Evolutionary conservation across 352 stramenopile genomes (phyloP), one percentile per base, ranked within the genome.

Genomic region (Elongisporangium anandrum): DNA sequence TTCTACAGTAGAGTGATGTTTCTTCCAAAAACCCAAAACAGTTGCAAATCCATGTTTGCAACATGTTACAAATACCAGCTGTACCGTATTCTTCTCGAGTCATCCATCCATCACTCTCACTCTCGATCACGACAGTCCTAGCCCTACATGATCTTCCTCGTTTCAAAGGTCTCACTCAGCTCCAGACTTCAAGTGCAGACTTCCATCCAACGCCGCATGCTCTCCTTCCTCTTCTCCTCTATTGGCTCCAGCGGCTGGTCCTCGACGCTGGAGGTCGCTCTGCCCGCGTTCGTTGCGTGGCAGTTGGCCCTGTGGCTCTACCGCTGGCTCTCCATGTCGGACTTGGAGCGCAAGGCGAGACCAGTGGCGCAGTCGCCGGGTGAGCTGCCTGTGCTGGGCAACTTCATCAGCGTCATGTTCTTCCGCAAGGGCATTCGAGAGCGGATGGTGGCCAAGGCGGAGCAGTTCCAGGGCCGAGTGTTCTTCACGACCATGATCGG

Each of bases 321-420:
- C 9, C 29, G 29, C 9, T 41, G 29, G 29, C 29, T 41, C 1
- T 4, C 29, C 29, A 41, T 41, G 29, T 41, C 29, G 29, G 29
- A 41, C 29, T 13, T 41, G 29, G 29, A 41, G 29, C 29, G 29
- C 29, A 41, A 41, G 29, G 29, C 29, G 9, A 41, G 29, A 8
- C 29, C 29, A 8, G 29, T 41, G 29, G 4, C 29, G 29, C 29
- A 41, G 9, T 9, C 29, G 29, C 29, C 29, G 4, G 29, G 9
- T 13, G 29, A 41, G n/a, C 41, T 78, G 19, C 70, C 66, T 1
- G 49, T 78, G 49, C 52, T 79, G 2, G 70, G 70, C 19, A 79
- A 75, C 48, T 71, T 65, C 13, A 54, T 79, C 0, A 68, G 73
- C 47, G 59, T 79, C 1, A 66, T 75, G 65, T 60, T 76, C 16